Conservation (phyloP, 2,329 filamentous ascomycete species). For the Fusarium neocosmosporiellum region DNA sequence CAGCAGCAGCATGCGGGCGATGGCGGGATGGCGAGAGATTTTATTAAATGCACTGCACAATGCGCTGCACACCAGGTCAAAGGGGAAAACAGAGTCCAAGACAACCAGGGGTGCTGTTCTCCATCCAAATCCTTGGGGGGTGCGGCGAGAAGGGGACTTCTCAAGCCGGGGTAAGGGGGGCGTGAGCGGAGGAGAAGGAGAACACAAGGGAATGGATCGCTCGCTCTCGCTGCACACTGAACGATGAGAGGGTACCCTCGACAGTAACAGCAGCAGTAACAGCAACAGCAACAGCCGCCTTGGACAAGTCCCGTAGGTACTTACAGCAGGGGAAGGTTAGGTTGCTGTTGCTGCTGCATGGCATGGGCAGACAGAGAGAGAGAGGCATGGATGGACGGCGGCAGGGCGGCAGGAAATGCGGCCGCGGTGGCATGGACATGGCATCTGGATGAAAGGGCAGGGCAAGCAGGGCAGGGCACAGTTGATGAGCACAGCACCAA, state of each 20-base stretch:
- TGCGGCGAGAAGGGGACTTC: neutral
- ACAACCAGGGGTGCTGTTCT: conserved; percentile 12
- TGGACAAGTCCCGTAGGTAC: conserved; percentile 2
- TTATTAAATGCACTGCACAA: conserved; percentile 25
- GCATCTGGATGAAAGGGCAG: neutral
- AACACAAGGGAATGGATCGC: conserved; percentile 16
- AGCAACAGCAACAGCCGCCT: conserved; percentile 2
- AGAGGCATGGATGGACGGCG: conserved; percentile 17
- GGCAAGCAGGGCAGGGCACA: neutral
- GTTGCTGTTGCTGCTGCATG: neutral
- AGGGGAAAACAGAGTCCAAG: conserved; percentile 17
- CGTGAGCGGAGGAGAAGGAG: conserved; percentile 1
- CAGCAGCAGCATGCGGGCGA: conserved; percentile 27
- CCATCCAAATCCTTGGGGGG: conserved; percentile 7
- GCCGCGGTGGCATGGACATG: conserved; percentile 26
- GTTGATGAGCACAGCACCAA: neutral
- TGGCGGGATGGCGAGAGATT: conserved; percentile 39
- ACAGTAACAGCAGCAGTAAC: conserved; percentile 5
- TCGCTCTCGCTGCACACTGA: neutral
- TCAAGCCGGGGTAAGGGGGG: conserved; percentile 12
- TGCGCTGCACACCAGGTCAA: conserved; percentile 19
- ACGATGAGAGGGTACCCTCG: conserved; percentile 16
- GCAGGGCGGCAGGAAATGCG: conserved; percentile 34
- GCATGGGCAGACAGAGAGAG: neutral
- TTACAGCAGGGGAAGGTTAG: neutral